These are phyloP conservation scores for Colletotrichum tropicale DNA, from an alignment of 2,329 filamentous ascomycete species.

Conservation along the genomic window DNA sequence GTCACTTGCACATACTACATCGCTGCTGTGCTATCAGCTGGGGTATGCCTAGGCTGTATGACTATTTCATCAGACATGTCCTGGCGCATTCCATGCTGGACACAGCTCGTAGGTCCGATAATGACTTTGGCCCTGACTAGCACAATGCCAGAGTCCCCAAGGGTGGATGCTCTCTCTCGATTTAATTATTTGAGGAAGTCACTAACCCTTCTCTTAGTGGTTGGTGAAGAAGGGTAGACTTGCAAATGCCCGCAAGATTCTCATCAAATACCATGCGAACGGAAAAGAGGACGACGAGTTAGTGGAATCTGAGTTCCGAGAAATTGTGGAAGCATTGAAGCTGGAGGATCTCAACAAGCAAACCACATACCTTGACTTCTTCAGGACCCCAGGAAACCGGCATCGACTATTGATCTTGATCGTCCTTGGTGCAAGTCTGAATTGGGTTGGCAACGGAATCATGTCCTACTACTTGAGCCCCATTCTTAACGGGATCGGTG, in stretches of 20 bases:
- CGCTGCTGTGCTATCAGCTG: neutral
- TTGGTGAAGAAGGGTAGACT: neutral
- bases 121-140: neutral
- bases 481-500: constrained; percentile 2
- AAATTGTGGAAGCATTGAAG: neutral
- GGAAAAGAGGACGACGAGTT: neutral
- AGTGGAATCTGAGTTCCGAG: neutral
- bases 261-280: neutral
- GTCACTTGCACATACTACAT: neutral
- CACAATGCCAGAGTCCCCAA: neutral
- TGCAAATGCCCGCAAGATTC: neutral
- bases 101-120: neutral
- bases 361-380: neutral
- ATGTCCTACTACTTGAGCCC: neutral
- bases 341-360: neutral
- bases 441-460: constrained; percentile 1
- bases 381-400: neutral
- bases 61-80: neutral
- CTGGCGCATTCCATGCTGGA: neutral
- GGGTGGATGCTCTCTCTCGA: neutral
- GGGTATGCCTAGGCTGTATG: neutral
- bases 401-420: neutral
- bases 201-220: neutral
- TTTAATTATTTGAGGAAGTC: neutral
- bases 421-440: neutral